Base-by-base conservation (phyloP, 1,284 basidiomycete species). In the Trichosporon sp. region DNA sequence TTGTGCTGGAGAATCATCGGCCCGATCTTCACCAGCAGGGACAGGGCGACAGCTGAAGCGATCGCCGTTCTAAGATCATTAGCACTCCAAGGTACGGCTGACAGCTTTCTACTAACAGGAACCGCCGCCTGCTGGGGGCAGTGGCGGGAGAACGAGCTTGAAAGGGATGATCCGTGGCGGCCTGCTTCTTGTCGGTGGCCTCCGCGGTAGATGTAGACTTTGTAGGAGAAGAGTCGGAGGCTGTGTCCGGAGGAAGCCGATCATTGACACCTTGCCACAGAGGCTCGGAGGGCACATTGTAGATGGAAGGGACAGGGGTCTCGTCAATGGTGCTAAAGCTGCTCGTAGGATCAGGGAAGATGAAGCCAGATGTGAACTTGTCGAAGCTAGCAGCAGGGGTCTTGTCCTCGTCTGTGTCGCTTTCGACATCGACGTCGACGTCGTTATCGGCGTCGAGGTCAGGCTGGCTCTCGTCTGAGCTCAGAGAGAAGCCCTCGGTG, bases 281-380 rank as follows among this genome's bases (percentile, higher is more conserved):
- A 16, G 49, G 27, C 27, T 54, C 49, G 29, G 49, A 54, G 19
- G 56, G 21, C 56, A 36, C 58, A 23, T 62, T 56, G 23, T 52
- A 46, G 33, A 62, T 46, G 7, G 61, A 62, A 16, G 61, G 56
- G 11, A 62, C 56, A 5, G 61, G 61, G 8, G 61, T 62, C 29
- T 54, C 21, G n/a, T 56, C 54, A 23, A 19, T 49, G 25, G 58
- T 46, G 21, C 31, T 57, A 44, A 56, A 33, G 29, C 36, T 57
- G 29, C 40, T 58, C n/a, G 64, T 63, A 4, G 66, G 66, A 58
- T 68, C 66, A 19, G 66, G 66, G 58, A 68, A 68, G 62, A 68
- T 65, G 60, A 63, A 65, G 5, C 61, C 61, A 21, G 60, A 60
- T 44, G 65, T 60, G 58, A 68, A 68, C 19, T 49, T 52, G 56